Evolutionary conservation across 2,329 filamentous ascomycete species (phyloP), one percentile per base, ranked within the genome.

Genomic region (Ophiocordyceps robertsii): DNA sequence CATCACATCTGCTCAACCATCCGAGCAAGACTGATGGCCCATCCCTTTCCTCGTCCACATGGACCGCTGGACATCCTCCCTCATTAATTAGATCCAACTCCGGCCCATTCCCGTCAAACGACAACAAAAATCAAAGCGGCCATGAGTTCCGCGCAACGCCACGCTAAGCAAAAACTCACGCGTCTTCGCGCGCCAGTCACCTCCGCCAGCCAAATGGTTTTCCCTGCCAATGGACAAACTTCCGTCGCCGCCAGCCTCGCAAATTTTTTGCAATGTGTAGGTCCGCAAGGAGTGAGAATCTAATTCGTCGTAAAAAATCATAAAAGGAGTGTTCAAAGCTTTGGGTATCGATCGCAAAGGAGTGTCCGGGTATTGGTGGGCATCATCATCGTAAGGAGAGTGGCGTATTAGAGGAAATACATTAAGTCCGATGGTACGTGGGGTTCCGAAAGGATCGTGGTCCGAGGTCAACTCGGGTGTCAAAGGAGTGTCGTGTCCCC

Each of bases 291-390:
- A 47, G 44, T 47, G 47, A 29, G 19, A 41, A 40, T 46, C 54
- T 63, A 58, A 64, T 66, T 66, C 37, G 53, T 58, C 19, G 19
- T 19, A 19, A 59, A 57, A 49, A 58, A 42, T 46, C 50, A 42
- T 45, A n/a, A 44, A 61, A 58, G 55, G 57, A 60, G 49, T 49
- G 53, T n/a, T 51, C 45, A 45, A 47, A 43, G 37, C 43, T 42
- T 50, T 50, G 46, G 46, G 49, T 55, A 54, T 58, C 53, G 14
- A 13, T 14, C 17, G n/a, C 12, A 37, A 27, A 24, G 36, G 36
- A 37, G 36, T 14, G 36, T 37, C 36, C 11, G 36, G 19, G 16
- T 16, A 17, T 36, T 7, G 33, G 6, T 36, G 33, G 33, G 16
- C 16, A 19, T 36, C 33, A 27, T 36, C 33, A 46, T 57, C 45